phyloP scores from a whole-genome alignment of 208 protist genomes.

The Wallacemonas sp. region DNA sequence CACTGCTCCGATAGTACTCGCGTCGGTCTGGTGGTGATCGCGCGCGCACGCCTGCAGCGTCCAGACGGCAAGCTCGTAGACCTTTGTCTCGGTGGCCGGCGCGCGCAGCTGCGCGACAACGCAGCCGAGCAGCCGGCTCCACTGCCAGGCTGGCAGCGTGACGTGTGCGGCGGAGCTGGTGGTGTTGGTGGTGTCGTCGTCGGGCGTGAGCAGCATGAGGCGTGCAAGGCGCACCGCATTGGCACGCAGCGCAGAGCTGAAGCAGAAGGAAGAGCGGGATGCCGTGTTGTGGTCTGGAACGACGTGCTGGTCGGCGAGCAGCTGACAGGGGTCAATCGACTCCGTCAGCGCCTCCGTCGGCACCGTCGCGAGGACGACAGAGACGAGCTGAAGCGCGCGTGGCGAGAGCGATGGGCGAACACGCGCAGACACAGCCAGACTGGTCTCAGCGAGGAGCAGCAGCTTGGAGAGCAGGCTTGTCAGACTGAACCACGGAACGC shows the following conservation, averaged over 20 bases:
- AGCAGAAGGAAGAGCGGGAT: not conserved
- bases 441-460: not conserved
- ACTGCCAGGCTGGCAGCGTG: not conserved
- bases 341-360: not conserved
- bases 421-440: not conserved
- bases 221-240: not conserved
- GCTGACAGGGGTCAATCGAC: not conserved
- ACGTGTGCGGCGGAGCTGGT: not conserved
- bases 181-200: not conserved
- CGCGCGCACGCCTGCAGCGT: not conserved
- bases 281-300: no score
- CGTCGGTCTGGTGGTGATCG: no score
- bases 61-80: not conserved
- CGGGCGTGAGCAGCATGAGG: not conserved
- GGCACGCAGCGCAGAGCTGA: constrained; percentile 6
- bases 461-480: constrained; percentile 10
- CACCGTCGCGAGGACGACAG: not conserved
- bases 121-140: not conserved
- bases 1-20: no score
- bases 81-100: constrained; percentile 7
- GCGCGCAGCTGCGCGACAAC: not conserved
- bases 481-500: constrained; percentile 10
- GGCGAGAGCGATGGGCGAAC: not conserved
- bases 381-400: constrained; percentile 3
- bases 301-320: no score